A percentile compares a stretch with the other conserved stretches of the same genome.
These are phyloP conservation scores for Neurospora sp. DNA, from an alignment of 495 filamentous ascomycete genomes.

Conservation along the genomic window DNA sequence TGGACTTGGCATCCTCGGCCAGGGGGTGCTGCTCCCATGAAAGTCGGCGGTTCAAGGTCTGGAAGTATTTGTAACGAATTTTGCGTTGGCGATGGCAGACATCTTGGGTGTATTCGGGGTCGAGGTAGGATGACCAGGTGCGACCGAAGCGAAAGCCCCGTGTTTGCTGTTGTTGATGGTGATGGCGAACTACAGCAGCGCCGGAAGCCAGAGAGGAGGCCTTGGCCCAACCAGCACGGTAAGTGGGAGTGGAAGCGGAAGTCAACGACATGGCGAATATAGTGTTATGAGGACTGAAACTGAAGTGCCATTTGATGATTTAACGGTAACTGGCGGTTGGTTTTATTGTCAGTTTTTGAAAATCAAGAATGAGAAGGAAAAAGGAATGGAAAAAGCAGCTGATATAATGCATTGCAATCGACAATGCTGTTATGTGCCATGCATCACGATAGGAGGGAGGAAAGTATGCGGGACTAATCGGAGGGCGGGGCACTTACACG, in stretches of 20 bases:
- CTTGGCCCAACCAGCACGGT: constrained; percentile 19
- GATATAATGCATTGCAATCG: neutral
- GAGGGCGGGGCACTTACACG: neutral
- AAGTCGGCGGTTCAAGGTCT: constrained; percentile 23
- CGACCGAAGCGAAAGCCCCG: constrained; percentile 37
- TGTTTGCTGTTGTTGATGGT: constrained; percentile 23
- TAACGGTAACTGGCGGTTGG: neutral
- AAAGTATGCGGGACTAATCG: neutral
- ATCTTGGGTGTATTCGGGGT: constrained; percentile 27
- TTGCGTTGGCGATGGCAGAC: constrained; percentile 27
- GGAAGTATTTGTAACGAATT: constrained; percentile 31
- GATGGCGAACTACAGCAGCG: constrained; percentile 6
- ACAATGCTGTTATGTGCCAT: neutral
- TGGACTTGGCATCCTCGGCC: constrained; percentile 16
- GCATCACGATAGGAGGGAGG: neutral
- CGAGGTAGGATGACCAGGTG: constrained; percentile 30
- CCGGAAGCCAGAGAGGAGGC: constrained; percentile 11
- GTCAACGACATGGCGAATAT: constrained; percentile 27
- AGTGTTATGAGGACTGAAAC: neutral
- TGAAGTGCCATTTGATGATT: neutral
- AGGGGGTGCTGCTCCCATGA: constrained; percentile 29
- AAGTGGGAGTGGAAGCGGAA: constrained; percentile 17
- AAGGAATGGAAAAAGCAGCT: neutral
- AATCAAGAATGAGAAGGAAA: neutral
- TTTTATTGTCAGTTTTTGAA: neutral